Evolutionary conservation across 345 rosid genomes (phyloP).

Genomic region (Arabis hirsuta): DNA sequence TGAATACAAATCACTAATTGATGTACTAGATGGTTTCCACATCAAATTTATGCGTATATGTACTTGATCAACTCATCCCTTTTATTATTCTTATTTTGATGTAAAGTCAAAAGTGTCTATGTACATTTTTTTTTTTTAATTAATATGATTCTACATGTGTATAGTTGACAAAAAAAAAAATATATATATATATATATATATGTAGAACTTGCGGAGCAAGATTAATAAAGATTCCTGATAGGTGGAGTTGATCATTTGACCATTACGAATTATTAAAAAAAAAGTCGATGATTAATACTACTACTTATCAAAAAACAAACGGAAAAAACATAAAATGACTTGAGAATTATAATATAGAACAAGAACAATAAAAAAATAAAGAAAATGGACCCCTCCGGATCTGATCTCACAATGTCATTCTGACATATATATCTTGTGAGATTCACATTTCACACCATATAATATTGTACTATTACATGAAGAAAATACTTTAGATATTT

Average conservation of each 20-base stretch:
- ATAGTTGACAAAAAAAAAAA: conserved; percentile 28
- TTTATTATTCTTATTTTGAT: conserved; percentile 5
- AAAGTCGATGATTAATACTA: conserved; percentile 4
- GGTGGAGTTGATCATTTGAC: conserved; percentile 31
- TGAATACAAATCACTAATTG: background rate
- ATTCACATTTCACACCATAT: conserved; percentile 14
- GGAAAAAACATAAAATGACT: background rate
- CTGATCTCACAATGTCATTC: conserved; percentile 32
- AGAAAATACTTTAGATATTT: background rate
- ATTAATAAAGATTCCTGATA: conserved; percentile 32
- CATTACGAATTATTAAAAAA: background rate
- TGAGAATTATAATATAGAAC: background rate
- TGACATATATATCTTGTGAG: conserved; percentile 32
- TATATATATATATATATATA: too few relatives aligned
- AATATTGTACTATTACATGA: conserved; percentile 2
- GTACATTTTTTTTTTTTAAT: background rate
- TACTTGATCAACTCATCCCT: conserved; percentile 25
- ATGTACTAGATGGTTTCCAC: background rate
- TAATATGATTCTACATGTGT: conserved; percentile 12
- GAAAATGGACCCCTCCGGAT: conserved; percentile 19
- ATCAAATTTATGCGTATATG: conserved; percentile 3
- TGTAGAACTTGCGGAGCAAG: conserved; percentile 40
- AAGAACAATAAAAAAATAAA: background rate
- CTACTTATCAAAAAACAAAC: conserved; percentile 4
- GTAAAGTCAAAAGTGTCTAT: conserved; percentile 25